Percentiles rank a stretch among this genome's conserved stretches.
Evolutionary conservation across 2,329 filamentous ascomycete genomes (phyloP).

Genomic region (Trichoderma simmonsii): DNA sequence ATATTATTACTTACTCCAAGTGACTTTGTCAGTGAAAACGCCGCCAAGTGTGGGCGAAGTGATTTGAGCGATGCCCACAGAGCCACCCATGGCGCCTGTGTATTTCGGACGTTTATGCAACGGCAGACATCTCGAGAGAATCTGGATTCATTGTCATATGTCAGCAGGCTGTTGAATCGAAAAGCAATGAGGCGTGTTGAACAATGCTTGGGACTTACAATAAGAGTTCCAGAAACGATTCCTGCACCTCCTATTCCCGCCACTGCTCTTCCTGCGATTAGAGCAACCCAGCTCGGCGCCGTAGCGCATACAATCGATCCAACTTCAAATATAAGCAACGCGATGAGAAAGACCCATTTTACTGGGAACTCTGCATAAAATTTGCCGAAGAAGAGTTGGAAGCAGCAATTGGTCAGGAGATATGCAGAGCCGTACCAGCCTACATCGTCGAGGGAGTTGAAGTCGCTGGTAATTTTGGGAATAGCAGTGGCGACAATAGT

Average conservation of each 20-base stretch:
- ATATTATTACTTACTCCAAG: slow-evolving; percentile 20
- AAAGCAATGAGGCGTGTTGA: neutral
- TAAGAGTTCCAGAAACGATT: neutral
- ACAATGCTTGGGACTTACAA: neutral
- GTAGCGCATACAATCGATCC: neutral
- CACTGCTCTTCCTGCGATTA: neutral
- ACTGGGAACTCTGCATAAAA: neutral
- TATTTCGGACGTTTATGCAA: neutral
- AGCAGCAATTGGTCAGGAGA: neutral
- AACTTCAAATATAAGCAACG: neutral
- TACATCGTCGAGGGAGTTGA: neutral
- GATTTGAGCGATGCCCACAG: neutral
- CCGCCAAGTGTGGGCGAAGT: neutral
- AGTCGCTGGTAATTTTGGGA: slow-evolving; percentile 31
- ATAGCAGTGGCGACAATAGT: slow-evolving; percentile 25
- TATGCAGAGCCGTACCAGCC: neutral
- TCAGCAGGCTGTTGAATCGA: neutral
- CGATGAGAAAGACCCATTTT: neutral
- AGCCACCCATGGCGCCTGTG: neutral
- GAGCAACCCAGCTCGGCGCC: neutral
- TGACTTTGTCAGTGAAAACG: neutral
- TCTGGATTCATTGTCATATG: neutral
- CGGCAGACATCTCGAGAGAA: neutral
- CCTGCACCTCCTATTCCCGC: neutral
- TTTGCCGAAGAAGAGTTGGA: neutral